phyloP scores from a whole-genome alignment of 306 rosid genomes.

The Vigna unguiculata region DNA sequence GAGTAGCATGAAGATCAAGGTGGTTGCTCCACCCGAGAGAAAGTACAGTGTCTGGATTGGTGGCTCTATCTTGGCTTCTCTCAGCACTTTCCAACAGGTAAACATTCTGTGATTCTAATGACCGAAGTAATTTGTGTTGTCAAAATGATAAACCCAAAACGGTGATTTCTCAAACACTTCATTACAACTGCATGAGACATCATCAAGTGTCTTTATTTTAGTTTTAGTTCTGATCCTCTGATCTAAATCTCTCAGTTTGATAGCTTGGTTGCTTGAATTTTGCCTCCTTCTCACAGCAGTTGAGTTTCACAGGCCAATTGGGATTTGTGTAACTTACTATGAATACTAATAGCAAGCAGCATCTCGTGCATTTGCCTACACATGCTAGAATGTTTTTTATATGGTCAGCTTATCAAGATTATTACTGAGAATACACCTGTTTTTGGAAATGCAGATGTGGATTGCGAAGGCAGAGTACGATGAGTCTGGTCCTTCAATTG shows the following conservation, averaged over 20 bases:
- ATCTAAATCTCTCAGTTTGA: slow-evolving; percentile 4
- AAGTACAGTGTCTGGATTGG: slow-evolving; percentile 95
- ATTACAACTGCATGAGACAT: slow-evolving; percentile 4
- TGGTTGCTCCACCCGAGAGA: slow-evolving; percentile 94
- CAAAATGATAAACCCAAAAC: not conserved
- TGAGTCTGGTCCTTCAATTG: slow-evolving; percentile 93
- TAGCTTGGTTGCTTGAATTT: slow-evolving; percentile 1
- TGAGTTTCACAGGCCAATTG: slow-evolving; percentile 15
- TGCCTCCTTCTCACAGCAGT: not conserved
- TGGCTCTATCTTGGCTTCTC: slow-evolving; percentile 94
- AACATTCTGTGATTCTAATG: slow-evolving; percentile 16
- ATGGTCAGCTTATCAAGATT: not conserved
- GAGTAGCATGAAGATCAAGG: slow-evolving; percentile 94
- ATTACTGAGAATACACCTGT: slow-evolving; percentile 23
- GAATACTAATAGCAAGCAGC: not conserved
- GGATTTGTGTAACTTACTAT: slow-evolving; percentile 10
- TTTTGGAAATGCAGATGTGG: slow-evolving; percentile 79
- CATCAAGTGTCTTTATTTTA: not conserved
- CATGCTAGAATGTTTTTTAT: not conserved
- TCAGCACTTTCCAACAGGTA: slow-evolving; percentile 95
- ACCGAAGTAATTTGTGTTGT: not conserved
- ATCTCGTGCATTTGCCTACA: not conserved
- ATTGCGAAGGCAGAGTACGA: slow-evolving; percentile 95
- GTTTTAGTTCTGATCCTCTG: not conserved
- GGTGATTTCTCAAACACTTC: not conserved